Percentiles rank a stretch among this genome's conserved stretches.
Conservation (phyloP, 2,329 filamentous ascomycete genomes). For the Phyllosticta citriasiana region DNA sequence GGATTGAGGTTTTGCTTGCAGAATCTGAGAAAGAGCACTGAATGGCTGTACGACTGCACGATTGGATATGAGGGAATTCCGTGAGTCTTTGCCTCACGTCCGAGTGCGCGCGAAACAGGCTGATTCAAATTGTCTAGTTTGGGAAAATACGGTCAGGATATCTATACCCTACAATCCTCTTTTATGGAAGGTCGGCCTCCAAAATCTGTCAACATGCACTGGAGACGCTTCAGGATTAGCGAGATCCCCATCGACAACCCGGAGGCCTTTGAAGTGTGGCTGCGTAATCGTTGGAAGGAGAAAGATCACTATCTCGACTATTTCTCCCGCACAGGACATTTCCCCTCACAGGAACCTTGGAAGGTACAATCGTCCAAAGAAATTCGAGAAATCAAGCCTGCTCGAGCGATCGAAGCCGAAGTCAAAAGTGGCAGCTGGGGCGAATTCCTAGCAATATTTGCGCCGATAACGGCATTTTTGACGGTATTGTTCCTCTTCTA, state of each 20-base stretch:
- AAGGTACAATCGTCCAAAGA: slow-evolving; percentile 15
- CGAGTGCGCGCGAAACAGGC: neutral
- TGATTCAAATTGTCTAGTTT: slow-evolving; percentile 6
- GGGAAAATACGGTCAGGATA: slow-evolving; percentile 73
- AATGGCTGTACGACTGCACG: slow-evolving; percentile 87
- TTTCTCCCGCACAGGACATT: slow-evolving; percentile 62
- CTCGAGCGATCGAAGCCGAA: slow-evolving; percentile 38
- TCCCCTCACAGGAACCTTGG: slow-evolving; percentile 56
- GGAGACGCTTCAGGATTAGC: slow-evolving; percentile 71
- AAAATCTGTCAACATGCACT: slow-evolving; percentile 94
- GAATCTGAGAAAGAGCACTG: slow-evolving; percentile 62
- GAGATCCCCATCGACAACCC: slow-evolving; percentile 71
- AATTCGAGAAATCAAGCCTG: slow-evolving; percentile 16
- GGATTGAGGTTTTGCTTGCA: slow-evolving; percentile 71
- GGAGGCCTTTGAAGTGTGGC: slow-evolving; percentile 72
- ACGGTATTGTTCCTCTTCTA: slow-evolving; percentile 38
- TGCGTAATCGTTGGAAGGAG: slow-evolving; percentile 78
- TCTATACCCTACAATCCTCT: slow-evolving; percentile 76
- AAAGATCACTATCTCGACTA: slow-evolving; percentile 85
- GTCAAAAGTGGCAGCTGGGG: slow-evolving; percentile 41
- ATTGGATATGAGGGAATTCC: slow-evolving; percentile 90
- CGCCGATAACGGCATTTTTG: slow-evolving; percentile 40
- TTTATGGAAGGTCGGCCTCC: slow-evolving; percentile 83
- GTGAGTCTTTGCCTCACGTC: slow-evolving; percentile 44
- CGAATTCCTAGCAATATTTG: slow-evolving; percentile 43